These are phyloP conservation scores for Salicornia ramosissima DNA, from an alignment of 148 eudicot species.

Conservation along the genomic window DNA sequence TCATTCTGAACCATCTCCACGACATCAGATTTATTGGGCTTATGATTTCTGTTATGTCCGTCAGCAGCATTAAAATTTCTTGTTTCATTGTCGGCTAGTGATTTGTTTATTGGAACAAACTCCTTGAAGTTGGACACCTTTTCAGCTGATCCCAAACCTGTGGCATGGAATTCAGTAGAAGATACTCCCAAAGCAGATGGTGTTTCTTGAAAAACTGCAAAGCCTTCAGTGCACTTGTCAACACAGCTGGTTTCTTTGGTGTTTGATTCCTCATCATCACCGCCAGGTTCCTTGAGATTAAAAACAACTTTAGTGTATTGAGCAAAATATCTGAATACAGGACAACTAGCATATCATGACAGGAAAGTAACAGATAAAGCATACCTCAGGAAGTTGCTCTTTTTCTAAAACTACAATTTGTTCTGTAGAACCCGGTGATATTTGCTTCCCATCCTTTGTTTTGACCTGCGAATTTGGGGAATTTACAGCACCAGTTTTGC, in stretches of 20 bases:
- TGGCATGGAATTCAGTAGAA: slow-evolving; percentile 31
- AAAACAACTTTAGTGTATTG: slow-evolving; percentile 3
- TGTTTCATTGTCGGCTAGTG: slow-evolving; percentile 26
- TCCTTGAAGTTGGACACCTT: slow-evolving; percentile 37
- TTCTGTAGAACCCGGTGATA: slow-evolving; percentile 35
- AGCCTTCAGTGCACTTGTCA: slow-evolving; percentile 38
- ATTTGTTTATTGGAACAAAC: slow-evolving; percentile 37
- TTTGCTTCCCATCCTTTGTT: slow-evolving; percentile 49
- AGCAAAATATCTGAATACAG: background rate
- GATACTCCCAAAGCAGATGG: slow-evolving; percentile 34
- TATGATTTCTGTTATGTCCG: slow-evolving; percentile 30
- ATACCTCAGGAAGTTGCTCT: slow-evolving; percentile 57
- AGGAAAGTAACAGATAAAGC: slow-evolving; percentile 8
- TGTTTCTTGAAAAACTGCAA: slow-evolving; percentile 40
- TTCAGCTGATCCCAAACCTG: slow-evolving; percentile 26
- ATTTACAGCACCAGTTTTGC: slow-evolving; percentile 51
- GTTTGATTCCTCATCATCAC: slow-evolving; percentile 36
- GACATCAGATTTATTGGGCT: slow-evolving; percentile 28
- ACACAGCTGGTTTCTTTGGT: slow-evolving; percentile 26
- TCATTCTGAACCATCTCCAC: slow-evolving; percentile 35
- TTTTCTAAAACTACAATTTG: slow-evolving; percentile 49
- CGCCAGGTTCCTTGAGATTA: slow-evolving; percentile 42
- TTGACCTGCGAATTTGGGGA: slow-evolving; percentile 36
- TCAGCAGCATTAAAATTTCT: slow-evolving; percentile 36
- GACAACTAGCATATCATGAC: slow-evolving; percentile 3